Conservation (phyloP, 345 rosid genomes). For the Mercurialis annua region DNA sequence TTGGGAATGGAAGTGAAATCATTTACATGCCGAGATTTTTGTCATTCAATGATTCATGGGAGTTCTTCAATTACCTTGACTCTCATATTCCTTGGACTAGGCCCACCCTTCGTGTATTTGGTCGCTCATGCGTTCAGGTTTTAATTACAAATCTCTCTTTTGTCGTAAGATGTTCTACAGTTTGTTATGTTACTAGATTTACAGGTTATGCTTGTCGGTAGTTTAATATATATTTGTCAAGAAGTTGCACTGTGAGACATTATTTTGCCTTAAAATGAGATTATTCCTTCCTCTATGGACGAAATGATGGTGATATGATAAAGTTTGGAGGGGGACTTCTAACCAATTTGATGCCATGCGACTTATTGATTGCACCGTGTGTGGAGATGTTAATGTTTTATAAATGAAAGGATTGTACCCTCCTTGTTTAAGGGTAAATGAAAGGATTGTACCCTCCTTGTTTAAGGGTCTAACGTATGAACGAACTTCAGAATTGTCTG, state of each 20-base stretch:
- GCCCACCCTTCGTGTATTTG: slow-evolving; percentile 71
- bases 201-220: not conserved
- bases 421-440: too few species aligned
- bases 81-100: slow-evolving; percentile 77
- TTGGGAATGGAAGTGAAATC: slow-evolving; percentile 66
- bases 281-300: not conserved
- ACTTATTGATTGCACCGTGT: too few species aligned
- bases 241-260: too few species aligned
- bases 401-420: too few species aligned
- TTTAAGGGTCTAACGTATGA: too few species aligned
- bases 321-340: not conserved
- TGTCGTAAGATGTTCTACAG: not conserved
- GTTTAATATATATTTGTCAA: too few species aligned
- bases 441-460: too few species aligned
- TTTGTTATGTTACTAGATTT: not conserved
- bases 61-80: slow-evolving; percentile 66
- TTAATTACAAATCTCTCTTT: not conserved
- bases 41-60: slow-evolving; percentile 52
- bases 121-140: slow-evolving; percentile 74
- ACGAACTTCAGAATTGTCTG: too few species aligned
- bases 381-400: too few species aligned
- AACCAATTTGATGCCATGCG: too few species aligned
- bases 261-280: too few species aligned
- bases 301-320: not conserved
- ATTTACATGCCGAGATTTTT: slow-evolving; percentile 54